A percentile compares a stretch with the other conserved stretches of the same genome.
Evolutionary conservation across 805 yeast species (phyloP).

Genomic region (Kodamaea lidongshanica): DNA sequence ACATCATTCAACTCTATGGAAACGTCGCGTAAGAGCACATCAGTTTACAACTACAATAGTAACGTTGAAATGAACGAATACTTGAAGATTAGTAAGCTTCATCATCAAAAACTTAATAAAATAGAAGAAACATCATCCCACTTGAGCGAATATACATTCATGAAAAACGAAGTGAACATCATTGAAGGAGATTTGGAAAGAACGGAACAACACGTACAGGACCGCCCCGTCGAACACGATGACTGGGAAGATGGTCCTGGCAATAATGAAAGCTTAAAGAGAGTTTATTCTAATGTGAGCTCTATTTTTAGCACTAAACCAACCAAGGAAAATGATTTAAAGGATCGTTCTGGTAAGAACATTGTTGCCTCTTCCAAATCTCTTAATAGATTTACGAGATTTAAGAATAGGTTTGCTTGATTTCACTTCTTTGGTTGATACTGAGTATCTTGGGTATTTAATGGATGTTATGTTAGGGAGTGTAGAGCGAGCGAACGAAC

Average conservation of each 20-base stretch:
- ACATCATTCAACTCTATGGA: constrained; percentile 1
- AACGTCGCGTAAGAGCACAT: constrained; percentile 5
- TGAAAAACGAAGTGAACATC: not conserved
- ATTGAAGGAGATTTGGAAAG: not conserved
- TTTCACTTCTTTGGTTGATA: too few species aligned
- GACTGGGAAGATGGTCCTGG: constrained; percentile 6
- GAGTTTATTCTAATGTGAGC: constrained; percentile 22
- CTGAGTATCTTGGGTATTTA: too few species aligned
- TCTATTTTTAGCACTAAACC: constrained; percentile 23
- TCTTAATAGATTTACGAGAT: constrained; percentile 6
- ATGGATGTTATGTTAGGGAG: too few species aligned
- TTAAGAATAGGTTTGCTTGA: constrained; percentile 9
- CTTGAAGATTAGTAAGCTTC: constrained; percentile 11
- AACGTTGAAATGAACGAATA: constrained; percentile 12
- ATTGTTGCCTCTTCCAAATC: constrained; percentile 2
- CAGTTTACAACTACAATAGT: constrained; percentile 8
- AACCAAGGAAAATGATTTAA: too few species aligned
- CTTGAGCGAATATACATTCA: too few species aligned
- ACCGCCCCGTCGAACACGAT: too few species aligned
- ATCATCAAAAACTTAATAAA: constrained; percentile 3
- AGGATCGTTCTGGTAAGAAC: too few species aligned
- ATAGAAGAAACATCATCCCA: constrained; percentile 2
- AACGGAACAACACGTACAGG: not conserved
- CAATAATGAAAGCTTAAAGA: constrained; percentile 4
- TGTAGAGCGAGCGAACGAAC: too few species aligned